Evolutionary conservation across 768 basidiomycete genomes (phyloP).

Genomic region (Leccinum pellstonianum): DNA sequence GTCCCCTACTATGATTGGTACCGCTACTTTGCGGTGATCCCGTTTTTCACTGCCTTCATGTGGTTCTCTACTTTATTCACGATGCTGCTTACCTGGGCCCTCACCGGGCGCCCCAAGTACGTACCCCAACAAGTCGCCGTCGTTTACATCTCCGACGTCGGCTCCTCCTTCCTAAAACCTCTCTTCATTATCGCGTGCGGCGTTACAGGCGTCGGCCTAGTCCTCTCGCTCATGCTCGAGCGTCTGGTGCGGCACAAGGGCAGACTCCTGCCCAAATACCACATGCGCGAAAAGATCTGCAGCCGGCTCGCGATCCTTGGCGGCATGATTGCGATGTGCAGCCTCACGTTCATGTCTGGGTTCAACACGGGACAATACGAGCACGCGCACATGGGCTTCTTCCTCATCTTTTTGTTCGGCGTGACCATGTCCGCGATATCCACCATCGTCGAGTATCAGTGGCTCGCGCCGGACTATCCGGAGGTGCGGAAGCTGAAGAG

Average conservation of each 20-base stretch:
- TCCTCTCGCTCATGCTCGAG: constrained; percentile 59
- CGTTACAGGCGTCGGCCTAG: constrained; percentile 61
- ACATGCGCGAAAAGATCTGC: constrained; percentile 53
- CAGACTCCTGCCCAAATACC: constrained; percentile 62
- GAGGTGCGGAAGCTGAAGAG: constrained; percentile 43
- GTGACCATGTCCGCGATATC: constrained; percentile 75
- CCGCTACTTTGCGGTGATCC: constrained; percentile 66
- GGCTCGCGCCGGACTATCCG: constrained; percentile 58
- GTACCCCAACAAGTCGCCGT: constrained; percentile 54
- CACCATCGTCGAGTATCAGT: constrained; percentile 67
- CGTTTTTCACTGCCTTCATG: constrained; percentile 55
- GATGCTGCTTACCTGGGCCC: constrained; percentile 72
- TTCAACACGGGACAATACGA: constrained; percentile 63
- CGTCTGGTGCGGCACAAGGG: constrained; percentile 65
- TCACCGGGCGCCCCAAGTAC: constrained; percentile 51
- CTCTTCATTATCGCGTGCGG: constrained; percentile 67
- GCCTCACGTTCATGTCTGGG: constrained; percentile 66
- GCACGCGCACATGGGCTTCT: constrained; percentile 54
- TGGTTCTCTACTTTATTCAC: constrained; percentile 73
- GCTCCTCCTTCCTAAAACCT: constrained; percentile 72
- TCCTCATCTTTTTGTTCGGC: constrained; percentile 72
- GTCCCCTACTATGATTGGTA: constrained; percentile 28
- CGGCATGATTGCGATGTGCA: constrained; percentile 58
- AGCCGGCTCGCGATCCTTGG: constrained; percentile 56
- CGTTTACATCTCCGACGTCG: constrained; percentile 75